These are phyloP conservation scores for Ophiostoma fasciatum DNA, from an alignment of 2,329 filamentous ascomycete genomes.

Conservation along the genomic window DNA sequence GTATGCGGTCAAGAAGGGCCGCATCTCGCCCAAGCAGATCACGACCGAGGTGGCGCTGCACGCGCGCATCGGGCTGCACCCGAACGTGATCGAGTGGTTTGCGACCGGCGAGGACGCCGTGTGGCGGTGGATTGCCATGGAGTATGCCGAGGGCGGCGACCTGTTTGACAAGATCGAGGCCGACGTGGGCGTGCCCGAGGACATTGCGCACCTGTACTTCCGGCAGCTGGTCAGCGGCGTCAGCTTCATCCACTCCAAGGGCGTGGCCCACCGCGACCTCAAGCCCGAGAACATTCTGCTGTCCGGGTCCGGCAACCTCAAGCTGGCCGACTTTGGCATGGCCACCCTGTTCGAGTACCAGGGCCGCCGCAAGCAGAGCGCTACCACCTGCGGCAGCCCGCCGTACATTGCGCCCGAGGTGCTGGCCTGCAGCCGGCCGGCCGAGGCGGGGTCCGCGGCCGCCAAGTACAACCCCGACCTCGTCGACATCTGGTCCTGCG, in stretches of 20 bases:
- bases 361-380: slow-evolving; percentile 65
- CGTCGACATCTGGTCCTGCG: slow-evolving; percentile 93
- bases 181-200: slow-evolving; percentile 83
- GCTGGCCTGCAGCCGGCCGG: slow-evolving; percentile 30
- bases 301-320: slow-evolving; percentile 70
- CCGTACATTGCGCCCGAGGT: slow-evolving; percentile 98
- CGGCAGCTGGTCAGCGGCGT: slow-evolving; percentile 80
- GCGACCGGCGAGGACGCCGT: slow-evolving; percentile 68
- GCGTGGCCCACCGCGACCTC: slow-evolving; percentile 81
- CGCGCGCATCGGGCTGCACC: slow-evolving; percentile 73
- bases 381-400: slow-evolving; percentile 86
- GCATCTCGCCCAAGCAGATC: slow-evolving; percentile 77
- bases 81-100: slow-evolving; percentile 89
- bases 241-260: slow-evolving; percentile 90
- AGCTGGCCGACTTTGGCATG: slow-evolving; percentile 93
- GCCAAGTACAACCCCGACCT: slow-evolving; percentile 60
- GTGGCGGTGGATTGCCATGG: slow-evolving; percentile 98
- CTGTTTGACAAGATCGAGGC: slow-evolving; percentile 99
- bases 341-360: slow-evolving; percentile 88
- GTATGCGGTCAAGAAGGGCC: slow-evolving; percentile 79
- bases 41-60: slow-evolving; percentile 86
- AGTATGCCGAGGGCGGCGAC: slow-evolving; percentile 87
- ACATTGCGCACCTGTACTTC: slow-evolving; percentile 96
- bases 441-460: neutral
- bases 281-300: slow-evolving; percentile 94